A percentile compares a stretch with the other conserved stretches of the same genome.
These are phyloP conservation scores for Fusarium tricinctum DNA, from an alignment of 2,329 filamentous ascomycete species.

Conservation along the genomic window DNA sequence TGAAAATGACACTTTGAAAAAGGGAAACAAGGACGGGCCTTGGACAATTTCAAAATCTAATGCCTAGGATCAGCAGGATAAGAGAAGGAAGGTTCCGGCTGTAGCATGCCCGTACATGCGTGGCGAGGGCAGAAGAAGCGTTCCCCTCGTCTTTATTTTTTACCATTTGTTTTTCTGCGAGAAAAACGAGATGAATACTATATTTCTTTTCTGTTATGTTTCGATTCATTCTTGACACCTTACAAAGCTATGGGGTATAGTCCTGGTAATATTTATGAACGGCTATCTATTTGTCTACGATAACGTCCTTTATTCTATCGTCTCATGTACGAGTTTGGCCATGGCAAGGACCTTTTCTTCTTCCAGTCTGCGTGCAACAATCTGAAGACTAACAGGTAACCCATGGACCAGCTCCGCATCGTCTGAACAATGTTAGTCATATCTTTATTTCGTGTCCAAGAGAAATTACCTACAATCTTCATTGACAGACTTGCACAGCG, in stretches of 20 bases:
- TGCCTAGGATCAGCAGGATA: slow-evolving; percentile 23
- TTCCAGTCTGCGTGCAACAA: slow-evolving; percentile 60
- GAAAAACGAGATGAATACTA: slow-evolving; percentile 47
- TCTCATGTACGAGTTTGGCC: slow-evolving; percentile 19
- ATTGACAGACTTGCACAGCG: slow-evolving; percentile 56
- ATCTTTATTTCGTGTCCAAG: rapidly evolving
- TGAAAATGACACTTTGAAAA: slow-evolving; percentile 5
- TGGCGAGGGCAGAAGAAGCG: slow-evolving; percentile 19
- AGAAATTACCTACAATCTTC: slow-evolving; percentile 59
- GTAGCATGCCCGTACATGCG: slow-evolving; percentile 25
- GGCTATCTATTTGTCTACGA: neutral
- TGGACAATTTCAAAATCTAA: slow-evolving; percentile 35
- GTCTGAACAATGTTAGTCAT: slow-evolving; percentile 49
- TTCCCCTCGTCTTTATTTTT: slow-evolving; percentile 31
- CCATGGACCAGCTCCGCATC: slow-evolving; percentile 58
- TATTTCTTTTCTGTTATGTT: slow-evolving; percentile 32
- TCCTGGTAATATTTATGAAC: neutral
- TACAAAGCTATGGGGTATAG: too few relatives aligned
- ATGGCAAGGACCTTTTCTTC: slow-evolving; percentile 59
- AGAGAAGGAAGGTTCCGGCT: neutral
- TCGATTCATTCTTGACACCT: too few relatives aligned
- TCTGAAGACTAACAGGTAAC: slow-evolving; percentile 60
- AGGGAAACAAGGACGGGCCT: slow-evolving; percentile 15
- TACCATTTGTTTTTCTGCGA: slow-evolving; percentile 33
- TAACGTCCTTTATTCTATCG: neutral